Base-by-base conservation (phyloP, 148 eudicot genomes). In the Camellia japonica region DNA sequence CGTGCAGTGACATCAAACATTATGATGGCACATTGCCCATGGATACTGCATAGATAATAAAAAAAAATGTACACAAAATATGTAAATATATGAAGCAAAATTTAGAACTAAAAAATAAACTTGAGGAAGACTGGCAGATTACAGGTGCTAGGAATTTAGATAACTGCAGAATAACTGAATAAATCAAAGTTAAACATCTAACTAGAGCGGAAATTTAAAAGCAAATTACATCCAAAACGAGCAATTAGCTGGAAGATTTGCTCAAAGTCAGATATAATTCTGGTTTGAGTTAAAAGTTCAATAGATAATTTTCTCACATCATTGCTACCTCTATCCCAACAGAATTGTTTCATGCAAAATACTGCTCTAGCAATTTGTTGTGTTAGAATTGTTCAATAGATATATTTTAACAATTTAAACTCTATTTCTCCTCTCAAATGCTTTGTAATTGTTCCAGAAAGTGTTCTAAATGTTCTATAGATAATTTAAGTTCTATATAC, bases 11-110 rank as follows among this genome's bases (percentile, higher is more conserved):
- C 52, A 49, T 49, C 52, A 49, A 49, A 49, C 52, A 49, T 49
- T 49, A 49, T 49, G 42, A 82, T 82, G 66, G 84, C 84, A 63
- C 84, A 82, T 44, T 82, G 81, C 19, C 84, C 84, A 62, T 82
- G 84, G 56, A 82, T 82, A 58, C 84, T 82, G 78, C 80, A 82
- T 16, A 20, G 44, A 43, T 72, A n/a, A 43, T 71, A 68, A 6
- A n/a, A 6, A 76, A 43, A 74, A 5, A 66, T 12, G 41, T 56
- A 10, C 64, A 18, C 1, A 1, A 30, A 30, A 30, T 30, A 23
- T 16, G 59, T 23, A 14, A 42, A 63, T 49, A 76, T 16, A 75
- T 19, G 20, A 70, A 7, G 20, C 56, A n/a, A 51, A 70, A 70
- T 30, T 7, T 12, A 6, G 15, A 52, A 52, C 60, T 9, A 16